A percentile compares a stretch with the other conserved stretches of the same genome.
These are phyloP conservation scores for Vigna radiata DNA, from an alignment of 306 rosid genomes.

Conservation along the genomic window DNA sequence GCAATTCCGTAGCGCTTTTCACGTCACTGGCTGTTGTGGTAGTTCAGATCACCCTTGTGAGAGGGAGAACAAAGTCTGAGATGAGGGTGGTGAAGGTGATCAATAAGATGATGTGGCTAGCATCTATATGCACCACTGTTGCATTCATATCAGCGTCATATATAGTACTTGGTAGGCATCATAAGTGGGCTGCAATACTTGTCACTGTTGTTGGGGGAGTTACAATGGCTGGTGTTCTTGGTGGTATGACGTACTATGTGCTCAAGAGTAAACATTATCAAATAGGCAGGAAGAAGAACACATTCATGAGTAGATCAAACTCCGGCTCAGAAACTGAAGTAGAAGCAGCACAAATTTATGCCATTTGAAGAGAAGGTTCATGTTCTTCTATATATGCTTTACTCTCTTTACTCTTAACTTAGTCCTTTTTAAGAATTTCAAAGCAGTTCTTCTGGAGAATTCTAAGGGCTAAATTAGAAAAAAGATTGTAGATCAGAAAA, in stretches of 20 bases:
- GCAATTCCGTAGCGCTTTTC: slow-evolving; percentile 64
- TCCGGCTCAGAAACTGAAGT: slow-evolving; percentile 54
- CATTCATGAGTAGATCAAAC: background rate
- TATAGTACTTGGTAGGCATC: slow-evolving; percentile 59
- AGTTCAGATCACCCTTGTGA: slow-evolving; percentile 73
- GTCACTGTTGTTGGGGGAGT: slow-evolving; percentile 53
- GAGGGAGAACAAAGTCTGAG: slow-evolving; percentile 69
- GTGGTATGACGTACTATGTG: slow-evolving; percentile 68
- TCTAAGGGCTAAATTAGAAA: too few relatives aligned
- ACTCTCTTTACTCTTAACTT: too few relatives aligned
- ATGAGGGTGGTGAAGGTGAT: slow-evolving; percentile 65
- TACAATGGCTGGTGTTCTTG: slow-evolving; percentile 57
- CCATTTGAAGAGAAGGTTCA: slow-evolving; percentile 48
- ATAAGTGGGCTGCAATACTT: slow-evolving; percentile 63
- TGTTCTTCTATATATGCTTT: background rate
- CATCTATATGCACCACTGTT: slow-evolving; percentile 65
- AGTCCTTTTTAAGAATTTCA: too few relatives aligned
- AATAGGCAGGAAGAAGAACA: slow-evolving; percentile 56
- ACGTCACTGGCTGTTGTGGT: slow-evolving; percentile 75
- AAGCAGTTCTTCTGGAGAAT: too few relatives aligned
- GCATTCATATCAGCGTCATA: slow-evolving; percentile 65
- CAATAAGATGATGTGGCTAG: slow-evolving; percentile 75
- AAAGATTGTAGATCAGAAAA: too few relatives aligned
- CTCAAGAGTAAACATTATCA: slow-evolving; percentile 54
- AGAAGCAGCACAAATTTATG: slow-evolving; percentile 57